phyloP scores from a whole-genome alignment of 176 grass and related monocot genomes.

The Bolboschoenus planiculmis region DNA sequence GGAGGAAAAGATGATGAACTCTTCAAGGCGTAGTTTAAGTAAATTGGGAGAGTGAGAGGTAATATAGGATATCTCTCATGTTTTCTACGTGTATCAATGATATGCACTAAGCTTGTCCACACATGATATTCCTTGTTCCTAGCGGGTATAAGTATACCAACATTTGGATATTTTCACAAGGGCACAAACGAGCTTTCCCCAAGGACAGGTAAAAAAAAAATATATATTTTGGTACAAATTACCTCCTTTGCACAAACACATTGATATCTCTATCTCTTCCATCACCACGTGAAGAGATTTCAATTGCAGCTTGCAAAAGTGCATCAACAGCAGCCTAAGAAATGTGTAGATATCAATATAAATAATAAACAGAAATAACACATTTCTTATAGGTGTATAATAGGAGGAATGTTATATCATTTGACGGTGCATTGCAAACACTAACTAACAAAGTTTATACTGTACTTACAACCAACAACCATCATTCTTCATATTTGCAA shows the following conservation, averaged over 20 bases:
- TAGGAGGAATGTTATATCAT: not conserved
- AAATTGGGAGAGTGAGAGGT: not conserved
- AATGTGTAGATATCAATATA: constrained; percentile 21
- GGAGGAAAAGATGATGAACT: not conserved
- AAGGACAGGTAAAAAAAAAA: not conserved
- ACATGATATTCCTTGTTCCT: not conserved
- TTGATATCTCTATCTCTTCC: constrained; percentile 90
- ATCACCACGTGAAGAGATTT: constrained; percentile 75
- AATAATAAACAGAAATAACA: constrained; percentile 14
- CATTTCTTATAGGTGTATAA: not conserved
- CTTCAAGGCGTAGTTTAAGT: not conserved
- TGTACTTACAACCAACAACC: not conserved
- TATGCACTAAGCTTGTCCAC: not conserved
- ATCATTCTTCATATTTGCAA: not conserved
- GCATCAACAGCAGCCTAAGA: constrained; percentile 82
- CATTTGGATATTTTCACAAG: not conserved
- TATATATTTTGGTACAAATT: not conserved
- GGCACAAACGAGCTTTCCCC: not conserved
- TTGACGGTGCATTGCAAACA: not conserved
- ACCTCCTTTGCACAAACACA: constrained; percentile 87
- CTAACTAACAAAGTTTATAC: not conserved
- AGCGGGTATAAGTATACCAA: not conserved
- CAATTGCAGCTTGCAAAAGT: constrained; percentile 84
- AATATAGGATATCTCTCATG: not conserved
- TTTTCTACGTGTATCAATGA: not conserved